Percentiles rank a stretch among this genome's conserved stretches.
Conservation (phyloP, 176 grass and related monocot genomes). For the Eleusine coracana region DNA sequence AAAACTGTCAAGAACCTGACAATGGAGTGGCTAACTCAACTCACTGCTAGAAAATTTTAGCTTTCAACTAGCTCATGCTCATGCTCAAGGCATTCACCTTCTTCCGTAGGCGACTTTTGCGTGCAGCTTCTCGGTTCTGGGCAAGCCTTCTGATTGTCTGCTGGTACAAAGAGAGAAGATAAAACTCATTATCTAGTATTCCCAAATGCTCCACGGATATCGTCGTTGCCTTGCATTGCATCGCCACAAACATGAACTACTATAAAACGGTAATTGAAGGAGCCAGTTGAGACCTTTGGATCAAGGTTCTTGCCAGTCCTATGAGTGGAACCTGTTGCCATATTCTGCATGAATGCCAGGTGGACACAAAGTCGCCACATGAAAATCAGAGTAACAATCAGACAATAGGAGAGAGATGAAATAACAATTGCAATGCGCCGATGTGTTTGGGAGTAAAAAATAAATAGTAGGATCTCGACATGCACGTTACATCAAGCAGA, state of each 20-base stretch:
- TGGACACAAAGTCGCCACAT: constrained; percentile 3
- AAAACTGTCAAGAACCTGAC: constrained; percentile 23
- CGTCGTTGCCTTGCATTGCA: constrained; percentile 13
- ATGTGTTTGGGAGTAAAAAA: not conserved
- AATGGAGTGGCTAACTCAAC: not conserved
- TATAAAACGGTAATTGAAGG: not conserved
- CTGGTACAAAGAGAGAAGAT: constrained; percentile 13
- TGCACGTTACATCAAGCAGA: constrained; percentile 51
- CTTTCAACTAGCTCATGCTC: not conserved
- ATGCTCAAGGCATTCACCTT: constrained; percentile 55
- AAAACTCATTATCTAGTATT: constrained; percentile 21
- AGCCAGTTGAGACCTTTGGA: constrained; percentile 54
- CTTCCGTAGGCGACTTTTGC: constrained; percentile 86
- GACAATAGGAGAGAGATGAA: not conserved
- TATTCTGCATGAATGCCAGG: constrained; percentile 62
- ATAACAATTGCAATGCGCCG: not conserved
- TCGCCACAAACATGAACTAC: not conserved
- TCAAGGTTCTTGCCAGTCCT: constrained; percentile 65
- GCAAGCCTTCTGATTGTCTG: constrained; percentile 80
- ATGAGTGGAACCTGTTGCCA: constrained; percentile 43
- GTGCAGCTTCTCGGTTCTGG: constrained; percentile 92
- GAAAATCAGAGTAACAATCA: constrained; percentile 5
- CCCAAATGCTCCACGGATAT: not conserved
- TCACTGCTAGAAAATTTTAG: not conserved
- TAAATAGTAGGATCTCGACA: constrained; percentile 25